Evolutionary conservation across 2,329 filamentous ascomycete genomes (phyloP).

Genomic region (Phaeoacremonium minimum): DNA sequence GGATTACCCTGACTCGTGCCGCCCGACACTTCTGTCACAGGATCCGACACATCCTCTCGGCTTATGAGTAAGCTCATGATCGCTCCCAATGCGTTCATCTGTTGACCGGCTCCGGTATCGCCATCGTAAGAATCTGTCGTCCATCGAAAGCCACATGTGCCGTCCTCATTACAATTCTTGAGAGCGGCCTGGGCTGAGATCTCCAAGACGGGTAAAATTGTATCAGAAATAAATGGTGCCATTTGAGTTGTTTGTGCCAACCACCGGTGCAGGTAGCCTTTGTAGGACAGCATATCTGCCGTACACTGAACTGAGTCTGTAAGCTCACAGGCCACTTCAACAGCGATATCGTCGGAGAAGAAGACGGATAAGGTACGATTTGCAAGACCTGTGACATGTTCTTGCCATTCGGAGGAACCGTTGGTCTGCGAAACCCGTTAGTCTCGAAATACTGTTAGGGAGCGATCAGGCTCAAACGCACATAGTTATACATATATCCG

Average conservation of each 20-base stretch:
- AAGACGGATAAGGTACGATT: slow-evolving; percentile 42
- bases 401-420: slow-evolving; percentile 38
- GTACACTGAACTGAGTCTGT: slow-evolving; percentile 41
- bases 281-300: slow-evolving; percentile 52
- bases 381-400: slow-evolving; percentile 43
- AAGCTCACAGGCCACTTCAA: slow-evolving; percentile 49
- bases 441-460: too few species aligned
- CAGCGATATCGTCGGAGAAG: slow-evolving; percentile 41
- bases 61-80: too few species aligned
- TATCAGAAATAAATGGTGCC: slow-evolving; percentile 26
- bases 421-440: too few species aligned
- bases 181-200: slow-evolving; percentile 33
- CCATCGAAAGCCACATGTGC: too few species aligned
- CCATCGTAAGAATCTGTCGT: too few species aligned
- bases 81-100: too few species aligned
- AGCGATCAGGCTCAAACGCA: too few species aligned
- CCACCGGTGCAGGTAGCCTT: slow-evolving; percentile 53
- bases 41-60: too few species aligned
- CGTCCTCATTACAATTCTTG: too few species aligned
- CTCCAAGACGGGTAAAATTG: slow-evolving; percentile 28
- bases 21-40: too few species aligned
- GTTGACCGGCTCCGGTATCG: too few species aligned
- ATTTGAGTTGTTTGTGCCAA: slow-evolving; percentile 30
- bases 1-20: too few species aligned
- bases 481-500: slow-evolving; percentile 38